Evolutionary conservation across 2,329 filamentous ascomycete genomes (phyloP), one percentile per base, ranked within the genome.

Genomic region (Alternaria consortialis): DNA sequence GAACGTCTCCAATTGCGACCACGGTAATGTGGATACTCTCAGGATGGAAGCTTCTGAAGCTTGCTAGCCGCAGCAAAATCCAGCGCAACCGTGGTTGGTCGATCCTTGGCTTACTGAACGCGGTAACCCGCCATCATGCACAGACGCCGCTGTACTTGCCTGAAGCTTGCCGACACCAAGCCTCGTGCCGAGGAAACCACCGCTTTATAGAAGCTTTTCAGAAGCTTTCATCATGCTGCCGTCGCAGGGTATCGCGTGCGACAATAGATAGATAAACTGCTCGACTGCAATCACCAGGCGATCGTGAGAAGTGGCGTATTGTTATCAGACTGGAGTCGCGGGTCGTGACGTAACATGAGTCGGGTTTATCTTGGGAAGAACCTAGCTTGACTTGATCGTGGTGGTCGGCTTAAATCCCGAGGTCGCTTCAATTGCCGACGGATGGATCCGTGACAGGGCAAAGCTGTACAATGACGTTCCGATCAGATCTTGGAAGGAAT

Each of bases 81-180:
- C 13, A 25, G 46, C 20, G 46, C 32, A 32, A 36, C 32, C 32
- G 7, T 50, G 46, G 31, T 50, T 13, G 13, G 13, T 13, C 23
- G 7, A 13, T 27, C 23, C 7, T 5, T n/a, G 42, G 42, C 6
- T 44, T 44, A 44, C 42, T 29, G 13, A 6, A 29, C 29, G 32
- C 20, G 46, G 46, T 50, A 50, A 50, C 7, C 46, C 46, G 46
- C 20, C 13, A 7, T 15, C 5, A 5, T 27, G 46, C 46, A 48
- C 31, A 48, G 29, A 48, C 44, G 44, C 20, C 20, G 20, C 20
- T 20, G 20, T 20, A 20, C 20, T 20, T 20, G 20, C 44, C 31
- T 36, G 46, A 48, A 48, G 46, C 46, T 48, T 48, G 29, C 44
- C 44, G 29, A 17, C 44, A 34, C 31, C 46, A 48, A 48, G 46